phyloP scores from a whole-genome alignment of 495 filamentous ascomycete genomes.

The Penicillium daleae region DNA sequence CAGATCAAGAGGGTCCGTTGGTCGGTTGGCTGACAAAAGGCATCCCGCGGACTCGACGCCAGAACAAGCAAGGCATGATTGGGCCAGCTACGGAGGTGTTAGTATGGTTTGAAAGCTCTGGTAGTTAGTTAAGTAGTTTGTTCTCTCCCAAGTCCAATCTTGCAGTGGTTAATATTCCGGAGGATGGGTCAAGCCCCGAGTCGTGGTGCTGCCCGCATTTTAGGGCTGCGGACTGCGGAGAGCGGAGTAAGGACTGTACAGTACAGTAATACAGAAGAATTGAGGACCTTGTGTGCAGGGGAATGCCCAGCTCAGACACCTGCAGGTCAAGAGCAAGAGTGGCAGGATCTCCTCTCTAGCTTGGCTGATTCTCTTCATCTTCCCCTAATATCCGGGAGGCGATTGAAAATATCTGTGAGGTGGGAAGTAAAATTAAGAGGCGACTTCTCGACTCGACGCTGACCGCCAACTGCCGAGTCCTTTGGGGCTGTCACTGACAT shows the following conservation, averaged over 20 bases:
- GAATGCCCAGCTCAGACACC: constrained; percentile 13
- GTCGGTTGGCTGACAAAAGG: too few relatives aligned
- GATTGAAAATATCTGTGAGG: neutral
- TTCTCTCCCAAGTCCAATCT: neutral
- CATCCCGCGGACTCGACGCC: neutral
- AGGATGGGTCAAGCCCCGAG: neutral
- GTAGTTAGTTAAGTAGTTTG: neutral
- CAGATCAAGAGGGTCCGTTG: neutral
- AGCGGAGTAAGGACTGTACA: neutral
- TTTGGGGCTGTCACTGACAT: constrained; percentile 20
- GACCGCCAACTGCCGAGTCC: constrained; percentile 24
- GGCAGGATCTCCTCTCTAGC: neutral
- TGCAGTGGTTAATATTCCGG: neutral
- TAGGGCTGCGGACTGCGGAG: constrained; percentile 4
- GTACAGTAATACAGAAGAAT: too few relatives aligned
- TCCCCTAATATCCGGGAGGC: neutral
- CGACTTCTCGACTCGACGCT: neutral
- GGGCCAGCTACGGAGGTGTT: neutral
- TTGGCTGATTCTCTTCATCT: neutral
- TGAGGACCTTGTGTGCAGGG: constrained; percentile 28
- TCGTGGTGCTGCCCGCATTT: constrained; percentile 1
- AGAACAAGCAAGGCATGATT: neutral
- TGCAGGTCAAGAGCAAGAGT: neutral
- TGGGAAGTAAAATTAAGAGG: neutral
- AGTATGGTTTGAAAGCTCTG: neutral